Conservation (phyloP, 441 rosid species). For the Theobroma grandiflorum region DNA sequence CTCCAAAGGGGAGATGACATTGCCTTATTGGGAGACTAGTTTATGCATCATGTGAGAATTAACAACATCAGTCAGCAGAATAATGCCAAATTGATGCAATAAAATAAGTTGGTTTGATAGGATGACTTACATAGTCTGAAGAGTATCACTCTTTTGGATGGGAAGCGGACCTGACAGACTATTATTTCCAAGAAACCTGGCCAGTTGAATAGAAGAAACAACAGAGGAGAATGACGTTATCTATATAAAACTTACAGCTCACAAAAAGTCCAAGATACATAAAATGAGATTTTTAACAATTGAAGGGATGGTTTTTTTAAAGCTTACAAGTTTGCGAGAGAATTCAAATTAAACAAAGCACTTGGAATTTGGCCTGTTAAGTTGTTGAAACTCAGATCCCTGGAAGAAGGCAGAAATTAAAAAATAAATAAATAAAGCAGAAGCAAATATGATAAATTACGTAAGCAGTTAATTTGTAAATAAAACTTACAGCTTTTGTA, state of each 20-base stretch:
- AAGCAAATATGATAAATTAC: not conserved
- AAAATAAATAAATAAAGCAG: conserved; percentile 22
- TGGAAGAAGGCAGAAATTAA: conserved; percentile 26
- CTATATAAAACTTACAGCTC: no score
- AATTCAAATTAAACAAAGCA: conserved; percentile 28
- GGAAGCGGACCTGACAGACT: conserved; percentile 65
- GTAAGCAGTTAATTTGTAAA: not conserved
- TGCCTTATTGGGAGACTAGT: no score
- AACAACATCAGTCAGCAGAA: no score
- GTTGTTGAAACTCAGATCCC: conserved; percentile 50
- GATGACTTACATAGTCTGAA: conserved; percentile 61
- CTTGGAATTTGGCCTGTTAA: conserved; percentile 46
- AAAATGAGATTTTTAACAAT: not conserved
- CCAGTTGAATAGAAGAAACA: conserved; percentile 12
- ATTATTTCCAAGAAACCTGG: conserved; percentile 76
- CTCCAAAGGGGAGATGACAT: no score
- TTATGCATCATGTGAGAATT: no score
- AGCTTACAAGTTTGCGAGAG: conserved; percentile 43
- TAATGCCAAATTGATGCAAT: no score
- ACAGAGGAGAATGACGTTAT: not conserved
- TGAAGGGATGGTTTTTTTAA: not conserved
- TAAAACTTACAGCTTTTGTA: conserved; percentile 49
- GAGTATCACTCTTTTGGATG: conserved; percentile 50
- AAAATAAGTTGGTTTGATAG: not conserved
- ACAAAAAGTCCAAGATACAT: not conserved